phyloP scores from a whole-genome alignment of 192 early-diverging fungal genomes.

The Endogone sp. region DNA sequence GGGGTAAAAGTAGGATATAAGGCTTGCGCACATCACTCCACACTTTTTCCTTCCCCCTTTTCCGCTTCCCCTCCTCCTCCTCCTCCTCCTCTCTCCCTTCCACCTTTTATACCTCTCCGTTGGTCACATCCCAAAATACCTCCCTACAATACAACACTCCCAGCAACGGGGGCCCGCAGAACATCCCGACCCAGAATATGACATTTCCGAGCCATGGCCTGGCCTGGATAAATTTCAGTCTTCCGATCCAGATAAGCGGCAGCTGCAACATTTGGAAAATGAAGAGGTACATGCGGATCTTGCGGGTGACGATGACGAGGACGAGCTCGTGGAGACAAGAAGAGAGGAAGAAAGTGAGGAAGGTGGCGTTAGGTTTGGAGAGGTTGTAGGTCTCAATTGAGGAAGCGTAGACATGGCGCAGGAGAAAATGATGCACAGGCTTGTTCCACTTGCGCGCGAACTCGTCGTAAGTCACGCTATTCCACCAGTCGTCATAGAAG shows the following conservation, averaged over 20 bases:
- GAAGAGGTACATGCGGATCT: slow-evolving; percentile 77
- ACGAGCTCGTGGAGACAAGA: slow-evolving; percentile 82
- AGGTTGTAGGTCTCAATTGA: slow-evolving; percentile 69
- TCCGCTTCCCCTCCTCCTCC: neutral
- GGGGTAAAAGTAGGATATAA: no score
- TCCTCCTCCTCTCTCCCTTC: no score
- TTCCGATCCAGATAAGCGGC: slow-evolving; percentile 75
- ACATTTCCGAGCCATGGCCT: slow-evolving; percentile 71
- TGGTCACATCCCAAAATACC: slow-evolving; percentile 33
- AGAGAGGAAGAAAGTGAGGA: slow-evolving; percentile 78
- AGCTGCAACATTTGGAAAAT: slow-evolving; percentile 85
- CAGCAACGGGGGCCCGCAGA: slow-evolving; percentile 77
- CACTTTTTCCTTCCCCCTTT: neutral
- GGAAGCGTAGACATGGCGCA: slow-evolving; percentile 87
- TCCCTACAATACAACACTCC: slow-evolving; percentile 74
- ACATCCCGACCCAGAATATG: slow-evolving; percentile 91
- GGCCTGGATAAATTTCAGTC: slow-evolving; percentile 53
- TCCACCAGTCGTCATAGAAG: slow-evolving; percentile 99
- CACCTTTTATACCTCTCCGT: no score
- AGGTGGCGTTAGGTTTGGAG: slow-evolving; percentile 63
- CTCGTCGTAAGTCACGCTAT: slow-evolving; percentile 82
- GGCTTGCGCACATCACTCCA: no score
- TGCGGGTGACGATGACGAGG: slow-evolving; percentile 60
- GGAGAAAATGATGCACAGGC: slow-evolving; percentile 88
- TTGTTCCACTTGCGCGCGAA: slow-evolving; percentile 98